Conservation (phyloP, 257 asterid species). For the Nicotiana tomentosiformis region DNA sequence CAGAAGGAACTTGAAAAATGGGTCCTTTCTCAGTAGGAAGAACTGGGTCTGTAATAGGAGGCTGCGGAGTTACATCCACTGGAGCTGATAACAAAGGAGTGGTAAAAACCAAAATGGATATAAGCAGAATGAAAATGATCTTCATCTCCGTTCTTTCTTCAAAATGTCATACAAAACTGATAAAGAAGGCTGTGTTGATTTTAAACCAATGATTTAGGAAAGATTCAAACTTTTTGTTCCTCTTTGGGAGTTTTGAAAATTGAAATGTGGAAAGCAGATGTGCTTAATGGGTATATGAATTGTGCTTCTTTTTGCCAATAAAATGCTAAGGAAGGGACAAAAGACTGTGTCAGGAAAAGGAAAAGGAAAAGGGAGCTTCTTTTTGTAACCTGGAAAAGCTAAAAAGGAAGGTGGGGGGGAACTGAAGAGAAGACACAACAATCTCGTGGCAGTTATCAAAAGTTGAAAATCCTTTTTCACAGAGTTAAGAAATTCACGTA, state of each 20-base stretch:
- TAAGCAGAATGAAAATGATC: slow-evolving; percentile 33
- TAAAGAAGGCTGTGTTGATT: no score
- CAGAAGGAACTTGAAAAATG: slow-evolving; percentile 50
- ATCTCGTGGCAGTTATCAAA: slow-evolving; percentile 87
- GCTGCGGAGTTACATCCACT: slow-evolving; percentile 54
- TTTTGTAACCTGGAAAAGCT: slow-evolving; percentile 30
- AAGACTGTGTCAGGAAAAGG: slow-evolving; percentile 26
- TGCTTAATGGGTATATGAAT: not conserved
- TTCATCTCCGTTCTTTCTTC: slow-evolving; percentile 24
- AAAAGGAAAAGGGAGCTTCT: slow-evolving; percentile 19
- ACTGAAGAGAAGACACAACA: slow-evolving; percentile 37
- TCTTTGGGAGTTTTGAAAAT: slow-evolving; percentile 12
- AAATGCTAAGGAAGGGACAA: slow-evolving; percentile 40
- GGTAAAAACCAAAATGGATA: slow-evolving; percentile 45
- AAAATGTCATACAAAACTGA: not conserved
- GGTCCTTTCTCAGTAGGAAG: slow-evolving; percentile 84
- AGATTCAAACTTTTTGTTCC: no score
- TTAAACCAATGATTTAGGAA: no score
- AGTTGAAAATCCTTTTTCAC: slow-evolving; percentile 17
- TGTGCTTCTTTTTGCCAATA: not conserved
- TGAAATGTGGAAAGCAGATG: slow-evolving; percentile 32
- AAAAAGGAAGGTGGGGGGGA: slow-evolving; percentile 27
- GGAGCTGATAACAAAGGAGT: slow-evolving; percentile 42
- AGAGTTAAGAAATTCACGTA: slow-evolving; percentile 36
- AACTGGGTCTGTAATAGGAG: slow-evolving; percentile 83